A percentile compares a stretch with the other conserved stretches of the same genome.
Evolutionary conservation across 2,329 filamentous ascomycete species (phyloP).

Genomic region (Neonectria coccinea): DNA sequence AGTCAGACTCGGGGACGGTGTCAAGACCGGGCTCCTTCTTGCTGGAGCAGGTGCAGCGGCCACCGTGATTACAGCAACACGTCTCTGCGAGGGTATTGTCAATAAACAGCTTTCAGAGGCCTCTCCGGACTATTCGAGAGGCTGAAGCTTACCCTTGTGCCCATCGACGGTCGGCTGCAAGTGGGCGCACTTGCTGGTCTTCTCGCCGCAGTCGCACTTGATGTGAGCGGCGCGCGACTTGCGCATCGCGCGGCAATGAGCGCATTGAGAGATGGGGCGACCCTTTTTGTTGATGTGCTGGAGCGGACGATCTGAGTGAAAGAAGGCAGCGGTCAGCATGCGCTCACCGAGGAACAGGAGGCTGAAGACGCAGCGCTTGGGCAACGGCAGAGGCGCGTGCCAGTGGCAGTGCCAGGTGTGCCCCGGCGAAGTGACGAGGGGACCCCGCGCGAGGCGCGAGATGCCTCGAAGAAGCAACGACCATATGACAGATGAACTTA

Average conservation of each 20-base stretch:
- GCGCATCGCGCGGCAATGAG: slow-evolving; percentile 94
- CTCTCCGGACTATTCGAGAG: slow-evolving; percentile 21
- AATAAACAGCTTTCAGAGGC: slow-evolving; percentile 34
- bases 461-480: slow-evolving; percentile 18
- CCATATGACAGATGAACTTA: slow-evolving; percentile 64
- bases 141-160: slow-evolving; percentile 65
- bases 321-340: slow-evolving; percentile 39
- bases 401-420: not conserved
- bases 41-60: slow-evolving; percentile 72
- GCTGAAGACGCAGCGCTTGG: not conserved
- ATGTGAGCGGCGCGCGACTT: slow-evolving; percentile 95
- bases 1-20: slow-evolving; percentile 73
- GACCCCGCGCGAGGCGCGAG: not conserved
- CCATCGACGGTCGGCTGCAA: slow-evolving; percentile 68
- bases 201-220: slow-evolving; percentile 97
- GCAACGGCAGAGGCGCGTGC: not conserved
- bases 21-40: slow-evolving; percentile 72
- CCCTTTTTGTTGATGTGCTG: slow-evolving; percentile 98
- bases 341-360: slow-evolving; percentile 16
- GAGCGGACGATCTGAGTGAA: slow-evolving; percentile 80
- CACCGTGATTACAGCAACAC: slow-evolving; percentile 78
- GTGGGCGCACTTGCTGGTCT: slow-evolving; percentile 78
- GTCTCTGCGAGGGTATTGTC: slow-evolving; percentile 60
- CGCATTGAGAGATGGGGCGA: slow-evolving; percentile 95
- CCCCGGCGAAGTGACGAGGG: not conserved